phyloP scores from a whole-genome alignment of 148 eudicot genomes.

The Suaeda aralocaspica region DNA sequence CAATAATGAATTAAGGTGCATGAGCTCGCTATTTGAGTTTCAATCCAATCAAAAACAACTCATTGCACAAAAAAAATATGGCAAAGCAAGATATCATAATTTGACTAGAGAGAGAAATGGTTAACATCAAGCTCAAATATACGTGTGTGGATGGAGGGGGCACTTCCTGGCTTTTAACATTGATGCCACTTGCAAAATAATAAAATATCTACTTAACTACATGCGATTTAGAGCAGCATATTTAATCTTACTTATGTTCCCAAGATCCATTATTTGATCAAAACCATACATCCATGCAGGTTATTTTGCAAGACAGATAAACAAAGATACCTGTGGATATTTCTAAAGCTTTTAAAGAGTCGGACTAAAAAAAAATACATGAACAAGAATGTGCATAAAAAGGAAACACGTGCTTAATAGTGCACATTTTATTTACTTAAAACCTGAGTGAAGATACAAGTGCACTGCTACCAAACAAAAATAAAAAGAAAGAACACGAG shows the following conservation, averaged over 20 bases:
- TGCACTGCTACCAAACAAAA: neutral
- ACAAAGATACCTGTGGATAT: neutral
- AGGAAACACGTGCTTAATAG: neutral
- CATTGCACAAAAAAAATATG: too few species aligned
- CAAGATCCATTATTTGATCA: neutral
- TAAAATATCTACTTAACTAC: neutral
- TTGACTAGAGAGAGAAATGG: neutral
- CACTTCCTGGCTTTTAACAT: neutral
- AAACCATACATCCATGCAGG: neutral
- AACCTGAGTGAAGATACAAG: neutral
- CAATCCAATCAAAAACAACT: neutral
- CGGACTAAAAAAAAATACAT: neutral
- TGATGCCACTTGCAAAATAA: neutral
- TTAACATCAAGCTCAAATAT: neutral
- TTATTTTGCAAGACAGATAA: neutral
- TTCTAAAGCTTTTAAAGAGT: neutral
- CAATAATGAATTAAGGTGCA: neutral
- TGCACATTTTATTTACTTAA: neutral
- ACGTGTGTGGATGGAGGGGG: neutral
- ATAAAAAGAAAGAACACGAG: constrained; percentile 7
- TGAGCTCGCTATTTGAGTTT: neutral
- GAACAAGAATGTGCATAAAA: neutral
- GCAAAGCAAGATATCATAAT: neutral
- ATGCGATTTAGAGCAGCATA: neutral
- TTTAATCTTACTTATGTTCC: neutral